Base-by-base conservation (phyloP, 2,329 filamentous ascomycete species). In the Davidsoniella eucalypti region DNA sequence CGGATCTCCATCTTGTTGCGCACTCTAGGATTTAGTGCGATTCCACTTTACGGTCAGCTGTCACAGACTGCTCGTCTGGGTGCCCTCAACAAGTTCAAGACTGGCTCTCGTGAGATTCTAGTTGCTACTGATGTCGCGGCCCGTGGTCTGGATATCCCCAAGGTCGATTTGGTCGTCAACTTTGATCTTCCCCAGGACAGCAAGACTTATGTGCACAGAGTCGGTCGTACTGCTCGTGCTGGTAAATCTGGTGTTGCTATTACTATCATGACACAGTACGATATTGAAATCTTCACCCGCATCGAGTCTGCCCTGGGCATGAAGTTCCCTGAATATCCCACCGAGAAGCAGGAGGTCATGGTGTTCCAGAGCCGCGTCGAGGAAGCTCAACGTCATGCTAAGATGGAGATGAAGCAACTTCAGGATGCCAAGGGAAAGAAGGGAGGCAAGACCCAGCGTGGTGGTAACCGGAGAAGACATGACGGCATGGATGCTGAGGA, bases 111-210 rank as follows among this genome's bases (percentile, higher is more conserved):
- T 40, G 79, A 93, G 56, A 90, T 98, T 38, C 75, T 98, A 3
- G 84, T 95, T 3, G 87, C 87, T 9, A 95, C 88, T 0, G 88
- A 95, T 62, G 86, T 95, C n/a, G 88, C 88, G 1, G 85, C 88
- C 1, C 80, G 88, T 62, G 90, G 88, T 71, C 72, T 95, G 5
- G 88, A 95, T 69, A 94, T 95, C 44, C 87, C 87, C 10, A 82
- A 78, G n/a, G 87, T 95, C 10, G 87, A 94, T 56, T 68, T 90
- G 0, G 85, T 95, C 2, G 64, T 94, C 56, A 94, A 94, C 65
- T 84, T 81, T 56, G 87, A 94, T 59, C 67, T 94, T 2, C 86
- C 87, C 0, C 75, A 79, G 25, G 86, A 93, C 64, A 84, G 78
- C 58, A 93, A 94, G 65, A 94, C 87, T 0, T 94, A 94, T 58